Percentiles rank a stretch among this genome's conserved stretches.
Conservation (phyloP, 768 basidiomycete species). For the Pleurotus djamor region DNA sequence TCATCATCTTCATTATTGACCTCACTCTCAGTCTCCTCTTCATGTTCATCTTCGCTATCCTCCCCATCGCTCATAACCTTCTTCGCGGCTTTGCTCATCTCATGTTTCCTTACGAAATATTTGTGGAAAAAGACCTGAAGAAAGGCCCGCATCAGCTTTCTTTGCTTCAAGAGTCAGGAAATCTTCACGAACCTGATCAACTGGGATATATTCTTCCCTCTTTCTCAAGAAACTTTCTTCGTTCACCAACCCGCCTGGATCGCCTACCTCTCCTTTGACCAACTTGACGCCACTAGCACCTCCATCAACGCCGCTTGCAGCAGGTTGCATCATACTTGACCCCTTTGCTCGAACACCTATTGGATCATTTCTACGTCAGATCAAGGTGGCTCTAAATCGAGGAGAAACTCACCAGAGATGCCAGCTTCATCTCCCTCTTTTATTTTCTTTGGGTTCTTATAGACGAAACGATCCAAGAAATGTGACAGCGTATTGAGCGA, state of each 20-base stretch:
- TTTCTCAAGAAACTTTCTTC: slow-evolving; percentile 72
- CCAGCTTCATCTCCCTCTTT: slow-evolving; percentile 25
- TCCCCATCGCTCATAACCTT: too few species aligned
- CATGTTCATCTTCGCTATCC: slow-evolving; percentile 27
- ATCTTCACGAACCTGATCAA: slow-evolving; percentile 68
- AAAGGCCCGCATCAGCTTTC: neutral
- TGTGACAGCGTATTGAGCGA: slow-evolving; percentile 91
- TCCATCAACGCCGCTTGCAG: slow-evolving; percentile 58
- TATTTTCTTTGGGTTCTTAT: slow-evolving; percentile 88
- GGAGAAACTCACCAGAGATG: neutral
- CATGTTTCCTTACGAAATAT: slow-evolving; percentile 76
- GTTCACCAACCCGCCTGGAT: slow-evolving; percentile 56
- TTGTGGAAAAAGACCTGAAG: slow-evolving; percentile 85
- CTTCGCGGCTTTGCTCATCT: slow-evolving; percentile 39
- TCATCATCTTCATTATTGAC: slow-evolving; percentile 35
- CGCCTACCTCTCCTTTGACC: slow-evolving; percentile 53
- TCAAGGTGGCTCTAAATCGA: neutral
- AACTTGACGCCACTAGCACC: slow-evolving; percentile 63
- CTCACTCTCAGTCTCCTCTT: slow-evolving; percentile 32
- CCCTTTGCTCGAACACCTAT: slow-evolving; percentile 52
- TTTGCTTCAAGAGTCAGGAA: neutral
- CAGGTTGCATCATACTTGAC: slow-evolving; percentile 95
- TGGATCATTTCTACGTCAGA: neutral
- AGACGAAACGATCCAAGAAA: slow-evolving; percentile 96
- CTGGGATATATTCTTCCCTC: slow-evolving; percentile 71